Evolutionary conservation across 2,329 filamentous ascomycete species (phyloP), one percentile per base, ranked within the genome.

Genomic region (Pseudogymnoascus sp.): DNA sequence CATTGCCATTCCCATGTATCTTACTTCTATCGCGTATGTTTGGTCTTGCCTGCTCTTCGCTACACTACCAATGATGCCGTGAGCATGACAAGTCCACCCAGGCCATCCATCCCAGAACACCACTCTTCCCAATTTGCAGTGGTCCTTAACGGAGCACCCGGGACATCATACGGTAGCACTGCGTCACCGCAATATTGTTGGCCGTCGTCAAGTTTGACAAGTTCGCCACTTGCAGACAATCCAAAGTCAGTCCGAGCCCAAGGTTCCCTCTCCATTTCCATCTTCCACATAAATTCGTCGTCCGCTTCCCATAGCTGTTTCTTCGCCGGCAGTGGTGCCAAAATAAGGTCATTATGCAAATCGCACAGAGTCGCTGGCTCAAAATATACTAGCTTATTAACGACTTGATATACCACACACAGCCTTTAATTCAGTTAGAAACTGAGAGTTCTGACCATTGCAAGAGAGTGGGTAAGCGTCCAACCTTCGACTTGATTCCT

Each of bases 1-100:
- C 2, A 39, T 10, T 1, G 6, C 29, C 7, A 15, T 4, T 35
- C 10, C 7, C 10, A 59, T 40, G 5, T 25, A 18, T 5, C 7
- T 29, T 25, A 21, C 9, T 21, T 39, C 5, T 31, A 40, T n/a
- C 21, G 21, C 21, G 21, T 13, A 9, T 21, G 36, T 21, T 21
- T 12, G 13, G 4, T 35, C 18, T n/a, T 1, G 5, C 4, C 10
- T 59, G 58, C n/a, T 29, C 4, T 25, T 40, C n/a, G 15, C 63
- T 64, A 66, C 35, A 48, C 65, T 61, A 67, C 40, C 59, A 67
- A 65, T 35, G 74, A 75, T 68, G 77, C 76, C 69, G 75, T 74
- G 68, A 79, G 73, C 75, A 79, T 75, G 15, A 79, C 70, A 64
- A 80, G 69, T 2, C 72, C 73, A 12, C 77, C 77, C 65, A 80